Percentiles rank a stretch among this genome's conserved stretches.
Evolutionary conservation across 495 filamentous ascomycete genomes (phyloP).

Genomic region (Parachaetomium inaequale): DNA sequence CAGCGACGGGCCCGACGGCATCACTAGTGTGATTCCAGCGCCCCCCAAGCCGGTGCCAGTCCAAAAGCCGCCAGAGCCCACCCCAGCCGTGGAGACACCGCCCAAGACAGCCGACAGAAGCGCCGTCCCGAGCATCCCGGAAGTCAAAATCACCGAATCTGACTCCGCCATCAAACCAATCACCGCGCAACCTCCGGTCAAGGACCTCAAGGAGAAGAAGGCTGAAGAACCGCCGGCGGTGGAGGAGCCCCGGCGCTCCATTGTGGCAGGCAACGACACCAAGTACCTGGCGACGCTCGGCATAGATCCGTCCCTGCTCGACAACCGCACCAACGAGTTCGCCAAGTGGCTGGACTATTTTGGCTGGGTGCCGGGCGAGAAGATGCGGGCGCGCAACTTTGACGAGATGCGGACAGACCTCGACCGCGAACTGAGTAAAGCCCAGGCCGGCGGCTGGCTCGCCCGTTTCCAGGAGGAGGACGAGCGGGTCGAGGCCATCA

Average conservation of each 20-base stretch:
- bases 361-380: slow-evolving; percentile 75
- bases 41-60: slow-evolving; percentile 49
- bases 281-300: slow-evolving; percentile 76
- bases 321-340: slow-evolving; percentile 61
- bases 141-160: slow-evolving; percentile 49
- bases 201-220: slow-evolving; percentile 37
- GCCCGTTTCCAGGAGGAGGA: slow-evolving; percentile 84
- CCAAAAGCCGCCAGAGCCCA: slow-evolving; percentile 28
- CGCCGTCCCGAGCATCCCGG: slow-evolving; percentile 39
- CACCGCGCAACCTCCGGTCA: slow-evolving; percentile 39
- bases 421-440: slow-evolving; percentile 79
- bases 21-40: slow-evolving; percentile 80
- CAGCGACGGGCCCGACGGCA: slow-evolving; percentile 71
- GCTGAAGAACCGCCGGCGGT: slow-evolving; percentile 32
- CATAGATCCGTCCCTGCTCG: slow-evolving; percentile 65
- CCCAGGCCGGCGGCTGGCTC: slow-evolving; percentile 91
- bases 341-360: slow-evolving; percentile 80
- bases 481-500: slow-evolving; percentile 77
- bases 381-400: slow-evolving; percentile 66
- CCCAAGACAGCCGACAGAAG: slow-evolving; percentile 32
- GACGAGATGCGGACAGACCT: slow-evolving; percentile 80
- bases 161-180: slow-evolving; percentile 32
- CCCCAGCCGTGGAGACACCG: slow-evolving; percentile 21
- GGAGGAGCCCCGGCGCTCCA: slow-evolving; percentile 49
- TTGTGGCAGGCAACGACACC: slow-evolving; percentile 67